phyloP scores from a whole-genome alignment of 2,329 filamentous ascomycete genomes.

The Thelonectria discophora region DNA sequence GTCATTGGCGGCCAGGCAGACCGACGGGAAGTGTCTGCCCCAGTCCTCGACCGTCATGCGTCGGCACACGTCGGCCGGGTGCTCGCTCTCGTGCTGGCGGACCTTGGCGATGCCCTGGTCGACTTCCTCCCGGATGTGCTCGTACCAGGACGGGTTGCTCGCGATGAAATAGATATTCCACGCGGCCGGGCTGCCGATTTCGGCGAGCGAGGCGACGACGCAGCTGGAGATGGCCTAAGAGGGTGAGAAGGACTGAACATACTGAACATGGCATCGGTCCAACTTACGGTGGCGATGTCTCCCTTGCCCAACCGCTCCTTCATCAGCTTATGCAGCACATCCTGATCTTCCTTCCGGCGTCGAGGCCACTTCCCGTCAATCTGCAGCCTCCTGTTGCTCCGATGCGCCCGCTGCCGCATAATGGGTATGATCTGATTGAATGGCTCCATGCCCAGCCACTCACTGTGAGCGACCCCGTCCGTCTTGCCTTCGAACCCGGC shows the following conservation, averaged over 20 bases:
- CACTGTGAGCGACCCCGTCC: slow-evolving; percentile 57
- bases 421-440: not conserved
- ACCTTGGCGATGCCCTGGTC: slow-evolving; percentile 55
- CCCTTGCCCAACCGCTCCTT: not conserved
- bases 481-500: slow-evolving; percentile 51
- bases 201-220: slow-evolving; percentile 60
- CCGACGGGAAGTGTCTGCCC: slow-evolving; percentile 62
- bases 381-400: not conserved
- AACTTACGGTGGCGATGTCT: not conserved
- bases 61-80: slow-evolving; percentile 50
- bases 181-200: slow-evolving; percentile 63
- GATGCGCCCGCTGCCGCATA: not conserved
- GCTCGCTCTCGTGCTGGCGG: slow-evolving; percentile 43
- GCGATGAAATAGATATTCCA: slow-evolving; percentile 63
- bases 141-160: slow-evolving; percentile 56
- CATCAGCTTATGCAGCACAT: not conserved
- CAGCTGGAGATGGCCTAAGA: not conserved
- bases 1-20: slow-evolving; percentile 63
- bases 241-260: not conserved
- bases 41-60: slow-evolving; percentile 60
- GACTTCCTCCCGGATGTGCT: slow-evolving; percentile 57
- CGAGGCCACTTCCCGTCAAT: not conserved
- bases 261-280: not conserved
- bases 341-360: not conserved
- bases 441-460: slow-evolving; percentile 17